These are phyloP conservation scores for Bipolaris oryzae DNA, from an alignment of 2,329 filamentous ascomycete species.

Conservation along the genomic window DNA sequence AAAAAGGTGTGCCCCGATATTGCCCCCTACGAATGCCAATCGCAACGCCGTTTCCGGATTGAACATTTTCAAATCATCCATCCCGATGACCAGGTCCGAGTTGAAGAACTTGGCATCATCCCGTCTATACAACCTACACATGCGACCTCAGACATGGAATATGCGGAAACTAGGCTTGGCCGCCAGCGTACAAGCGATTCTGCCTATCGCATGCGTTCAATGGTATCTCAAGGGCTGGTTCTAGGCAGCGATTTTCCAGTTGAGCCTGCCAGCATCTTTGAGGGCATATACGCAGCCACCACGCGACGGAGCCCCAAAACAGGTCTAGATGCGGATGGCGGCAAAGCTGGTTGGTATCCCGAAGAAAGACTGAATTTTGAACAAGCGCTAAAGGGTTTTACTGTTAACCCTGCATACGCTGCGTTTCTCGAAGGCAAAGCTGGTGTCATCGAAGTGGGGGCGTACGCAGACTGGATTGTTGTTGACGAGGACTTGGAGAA, in stretches of 20 bases:
- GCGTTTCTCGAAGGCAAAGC: slow-evolving; percentile 65
- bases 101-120: slow-evolving; percentile 65
- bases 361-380: slow-evolving; percentile 65
- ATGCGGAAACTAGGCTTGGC: slow-evolving; percentile 67
- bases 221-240: slow-evolving; percentile 61
- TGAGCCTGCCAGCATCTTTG: slow-evolving; percentile 70
- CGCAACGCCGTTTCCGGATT: slow-evolving; percentile 66
- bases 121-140: slow-evolving; percentile 75
- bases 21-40: slow-evolving; percentile 56
- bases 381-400: slow-evolving; percentile 68
- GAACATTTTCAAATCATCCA: slow-evolving; percentile 75
- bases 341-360: slow-evolving; percentile 61
- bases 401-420: slow-evolving; percentile 63
- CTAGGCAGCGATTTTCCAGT: slow-evolving; percentile 76
- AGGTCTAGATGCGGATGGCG: slow-evolving; percentile 52
- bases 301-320: slow-evolving; percentile 64
- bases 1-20: slow-evolving; percentile 57
- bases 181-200: slow-evolving; percentile 58
- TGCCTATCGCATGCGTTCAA: slow-evolving; percentile 70
- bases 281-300: slow-evolving; percentile 72
- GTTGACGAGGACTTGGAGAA: slow-evolving; percentile 63
- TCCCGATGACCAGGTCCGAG: slow-evolving; percentile 66
- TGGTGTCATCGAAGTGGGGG: slow-evolving; percentile 65
- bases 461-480: slow-evolving; percentile 74
- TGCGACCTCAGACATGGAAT: slow-evolving; percentile 73